Percentiles rank a stretch among this genome's conserved stretches.
These are phyloP conservation scores for Lathyrus sativus DNA, from an alignment of 306 rosid genomes.

Conservation along the genomic window DNA sequence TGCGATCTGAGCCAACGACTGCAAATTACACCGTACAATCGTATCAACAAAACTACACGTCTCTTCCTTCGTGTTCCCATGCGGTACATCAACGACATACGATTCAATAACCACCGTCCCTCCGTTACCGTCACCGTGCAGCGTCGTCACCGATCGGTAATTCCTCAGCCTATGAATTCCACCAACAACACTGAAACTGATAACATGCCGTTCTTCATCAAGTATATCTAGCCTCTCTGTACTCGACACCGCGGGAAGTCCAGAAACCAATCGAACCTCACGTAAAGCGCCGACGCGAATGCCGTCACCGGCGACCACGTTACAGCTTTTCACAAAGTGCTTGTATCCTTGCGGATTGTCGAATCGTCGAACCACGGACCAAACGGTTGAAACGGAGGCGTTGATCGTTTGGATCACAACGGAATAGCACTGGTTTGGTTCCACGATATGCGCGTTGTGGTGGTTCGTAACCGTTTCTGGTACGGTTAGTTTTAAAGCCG, in stretches of 20 bases:
- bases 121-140: constrained; percentile 61
- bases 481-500: constrained; percentile 12
- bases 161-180: constrained; percentile 84
- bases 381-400: constrained; percentile 72
- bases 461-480: constrained; percentile 49
- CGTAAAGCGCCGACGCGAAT: constrained; percentile 73
- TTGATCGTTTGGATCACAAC: constrained; percentile 67
- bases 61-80: constrained; percentile 82
- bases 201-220: constrained; percentile 85
- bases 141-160: constrained; percentile 83
- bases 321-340: constrained; percentile 87
- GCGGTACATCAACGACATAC: constrained; percentile 83
- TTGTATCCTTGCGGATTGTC: constrained; percentile 93
- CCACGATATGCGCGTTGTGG: constrained; percentile 56
- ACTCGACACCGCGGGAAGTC: constrained; percentile 88
- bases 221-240: constrained; percentile 90
- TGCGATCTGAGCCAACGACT: constrained; percentile 80
- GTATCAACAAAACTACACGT: constrained; percentile 93
- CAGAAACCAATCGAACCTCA: constrained; percentile 76
- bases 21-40: constrained; percentile 89
- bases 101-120: constrained; percentile 88
- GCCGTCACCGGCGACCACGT: constrained; percentile 68
- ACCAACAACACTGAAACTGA: constrained; percentile 90
- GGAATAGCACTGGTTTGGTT: constrained; percentile 73
- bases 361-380: constrained; percentile 85